Evolutionary conservation across 352 stramenopile genomes (phyloP).

Genomic region (Aphanomyces euteiches): DNA sequence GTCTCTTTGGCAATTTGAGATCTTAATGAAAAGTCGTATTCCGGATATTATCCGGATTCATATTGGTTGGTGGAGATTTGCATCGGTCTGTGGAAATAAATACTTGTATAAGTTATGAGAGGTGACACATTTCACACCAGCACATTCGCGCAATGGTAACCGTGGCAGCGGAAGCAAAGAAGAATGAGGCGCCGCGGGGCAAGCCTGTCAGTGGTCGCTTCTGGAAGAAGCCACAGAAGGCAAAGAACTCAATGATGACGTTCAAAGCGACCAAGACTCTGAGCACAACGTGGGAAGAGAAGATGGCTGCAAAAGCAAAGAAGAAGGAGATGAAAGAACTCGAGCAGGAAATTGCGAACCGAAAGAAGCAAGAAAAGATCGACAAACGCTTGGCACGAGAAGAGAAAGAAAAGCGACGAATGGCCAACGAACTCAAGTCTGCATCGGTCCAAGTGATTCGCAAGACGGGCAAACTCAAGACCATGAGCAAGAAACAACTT

Average conservation of each 20-base stretch:
- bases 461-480: constrained; percentile 83
- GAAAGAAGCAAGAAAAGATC: constrained; percentile 64
- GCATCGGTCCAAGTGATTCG: constrained; percentile 85
- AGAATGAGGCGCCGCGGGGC: constrained; percentile 44
- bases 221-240: constrained; percentile 84
- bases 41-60: constrained; percentile 11
- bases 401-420: constrained; percentile 82
- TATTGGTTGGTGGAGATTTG: constrained; percentile 15
- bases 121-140: background rate
- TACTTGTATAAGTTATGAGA: constrained; percentile 1
- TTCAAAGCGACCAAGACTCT: constrained; percentile 77
- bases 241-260: constrained; percentile 64
- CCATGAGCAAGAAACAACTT: constrained; percentile 91
- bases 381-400: constrained; percentile 72
- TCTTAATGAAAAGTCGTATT: background rate
- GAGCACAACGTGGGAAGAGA: constrained; percentile 86
- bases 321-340: constrained; percentile 80
- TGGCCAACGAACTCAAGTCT: constrained; percentile 89
- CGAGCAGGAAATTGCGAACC: constrained; percentile 74
- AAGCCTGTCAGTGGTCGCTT: constrained; percentile 66
- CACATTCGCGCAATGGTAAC: constrained; percentile 20
- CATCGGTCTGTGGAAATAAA: background rate
- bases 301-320: constrained; percentile 71
- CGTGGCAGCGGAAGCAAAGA: constrained; percentile 22
- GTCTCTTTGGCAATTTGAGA: too few species aligned